Evolutionary conservation across 2,329 filamentous ascomycete genomes (phyloP), one percentile per base, ranked within the genome.

Genomic region (Metarhizium guizhouense): DNA sequence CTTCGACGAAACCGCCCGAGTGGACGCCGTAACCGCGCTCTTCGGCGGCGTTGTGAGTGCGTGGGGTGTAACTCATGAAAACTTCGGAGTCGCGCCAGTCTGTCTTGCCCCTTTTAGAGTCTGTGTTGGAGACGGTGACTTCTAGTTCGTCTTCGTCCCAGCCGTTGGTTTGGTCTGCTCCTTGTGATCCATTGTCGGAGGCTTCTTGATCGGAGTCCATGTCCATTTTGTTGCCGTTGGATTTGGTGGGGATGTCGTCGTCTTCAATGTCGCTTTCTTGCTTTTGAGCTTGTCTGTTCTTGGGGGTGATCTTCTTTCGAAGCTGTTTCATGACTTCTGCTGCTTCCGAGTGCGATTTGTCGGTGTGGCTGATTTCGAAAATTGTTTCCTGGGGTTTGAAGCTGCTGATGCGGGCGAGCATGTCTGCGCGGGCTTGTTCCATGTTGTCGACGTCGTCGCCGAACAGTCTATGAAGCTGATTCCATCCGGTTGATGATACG

Each of bases 21-120:
- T 95, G 90, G 18, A 99, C 91, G 60, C 92, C 91, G 72, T 99
- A 99, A 13, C 86, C 94, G 54, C 89, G 87, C 68, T 96, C 91
- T 73, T 97, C 93, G 53, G 87, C 89, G 4, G 87, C 78, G 69
- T 93, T 94, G 63, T 83, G 81, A 47, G 84, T 85, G 59, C 88
- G 86, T 0, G 94, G 94, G 1, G 84, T 89, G 77, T 99, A 99
- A 10, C 90, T 88, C 91, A 99, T 97, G 83, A 95, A 99, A 63
- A 94, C 84, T 48, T 96, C 92, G 0, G 85, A 81, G 68, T 96
- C 92, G 67, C 89, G 84, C 80, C 85, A 96, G 49, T 85, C 81
- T 13, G 76, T 83, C 65, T 67, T 82, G 64, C 75, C 81, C 70
- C 76, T 82, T 20, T 61, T 64, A 20, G 49, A 74, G 50, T 73